Base-by-base conservation (phyloP, 2,329 filamentous ascomycete species). In the Aspergillus sp. region DNA sequence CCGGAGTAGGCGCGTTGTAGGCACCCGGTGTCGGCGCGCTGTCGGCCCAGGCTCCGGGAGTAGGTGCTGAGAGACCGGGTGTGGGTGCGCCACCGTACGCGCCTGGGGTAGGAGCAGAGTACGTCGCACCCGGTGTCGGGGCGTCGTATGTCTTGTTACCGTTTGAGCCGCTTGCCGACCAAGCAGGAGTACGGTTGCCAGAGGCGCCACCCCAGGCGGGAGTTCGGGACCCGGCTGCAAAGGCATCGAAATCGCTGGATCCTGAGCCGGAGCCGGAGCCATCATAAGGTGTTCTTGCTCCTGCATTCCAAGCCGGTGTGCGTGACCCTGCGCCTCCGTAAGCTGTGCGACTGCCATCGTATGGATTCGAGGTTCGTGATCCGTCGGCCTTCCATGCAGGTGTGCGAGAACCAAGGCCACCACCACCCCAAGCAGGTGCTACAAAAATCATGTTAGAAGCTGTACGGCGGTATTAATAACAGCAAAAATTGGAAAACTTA, bases 291-390 rank as follows among this genome's bases (percentile, higher is more conserved):
- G 89, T 93, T 72, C 89, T 88, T 54, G 88, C 86, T 52, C 89
- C 89, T 2, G 91, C 89, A 58, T 88, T 87, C 89, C 89, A 93
- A 5, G 88, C 89, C 7, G 89, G 89, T 1, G 89, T 92, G 53
- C 89, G 85, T 22, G 63, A 63, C 4, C 65, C 64, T 30, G 87
- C 86, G 20, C 83, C 65, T 54, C 91, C 91, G 66, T 96, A 96
- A 2, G 90, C 86, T 15, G 91, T 93, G 46, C 87, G 86, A 70
- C 78, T 88, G 59, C 89, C 89, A 64, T 77, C 88, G 66, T 90
- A 90, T 1, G 88, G 87, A 69, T 78, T 75, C 24, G 79, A 75
- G 37, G 80, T 82, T 54, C 79, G 75, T 13, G 78, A 82, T 57
- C 83, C 81, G 19, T 85, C 82, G 61, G 85, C 86, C 79, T 78